These are phyloP conservation scores for Phytophthora europaea DNA, from an alignment of 352 stramenopile genomes.

Conservation along the genomic window DNA sequence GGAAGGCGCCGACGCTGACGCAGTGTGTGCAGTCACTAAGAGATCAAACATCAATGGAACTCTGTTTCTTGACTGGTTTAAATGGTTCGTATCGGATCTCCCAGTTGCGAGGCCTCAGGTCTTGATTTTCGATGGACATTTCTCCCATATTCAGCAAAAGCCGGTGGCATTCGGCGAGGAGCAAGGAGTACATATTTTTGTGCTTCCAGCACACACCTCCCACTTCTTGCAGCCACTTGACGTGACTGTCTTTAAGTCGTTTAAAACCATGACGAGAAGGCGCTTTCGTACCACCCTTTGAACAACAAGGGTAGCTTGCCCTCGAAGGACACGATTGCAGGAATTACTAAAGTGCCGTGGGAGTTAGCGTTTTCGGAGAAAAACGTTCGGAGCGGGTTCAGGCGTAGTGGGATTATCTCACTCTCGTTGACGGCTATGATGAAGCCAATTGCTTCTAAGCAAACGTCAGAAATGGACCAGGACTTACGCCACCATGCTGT, in stretches of 20 bases:
- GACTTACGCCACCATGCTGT: too few relatives aligned
- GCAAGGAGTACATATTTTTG: constrained; percentile 6
- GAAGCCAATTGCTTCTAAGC: too few relatives aligned
- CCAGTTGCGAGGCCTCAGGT: neutral
- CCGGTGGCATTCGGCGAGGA: neutral
- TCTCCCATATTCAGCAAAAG: neutral
- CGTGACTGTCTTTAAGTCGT: constrained; percentile 5
- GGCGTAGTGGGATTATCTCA: too few relatives aligned
- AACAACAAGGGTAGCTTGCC: too few relatives aligned
- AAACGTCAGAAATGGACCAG: too few relatives aligned
- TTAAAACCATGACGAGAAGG: neutral
- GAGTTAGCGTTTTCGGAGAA: too few relatives aligned
- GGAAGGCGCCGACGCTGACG: neutral
- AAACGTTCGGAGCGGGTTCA: too few relatives aligned
- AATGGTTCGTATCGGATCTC: neutral
- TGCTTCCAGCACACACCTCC: constrained; percentile 9
- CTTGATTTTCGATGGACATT: constrained; percentile 9
- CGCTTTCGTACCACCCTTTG: too few relatives aligned
- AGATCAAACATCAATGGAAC: constrained; percentile 1
- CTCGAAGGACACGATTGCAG: too few relatives aligned
- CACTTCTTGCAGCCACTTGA: constrained; percentile 8
- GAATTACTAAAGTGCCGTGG: too few relatives aligned
- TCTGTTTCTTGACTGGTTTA: constrained; percentile 3
- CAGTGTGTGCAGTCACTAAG: neutral
- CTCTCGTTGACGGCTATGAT: too few relatives aligned